phyloP scores from a whole-genome alignment of 2,329 filamentous ascomycete genomes.

The Diaporthe sp. region DNA sequence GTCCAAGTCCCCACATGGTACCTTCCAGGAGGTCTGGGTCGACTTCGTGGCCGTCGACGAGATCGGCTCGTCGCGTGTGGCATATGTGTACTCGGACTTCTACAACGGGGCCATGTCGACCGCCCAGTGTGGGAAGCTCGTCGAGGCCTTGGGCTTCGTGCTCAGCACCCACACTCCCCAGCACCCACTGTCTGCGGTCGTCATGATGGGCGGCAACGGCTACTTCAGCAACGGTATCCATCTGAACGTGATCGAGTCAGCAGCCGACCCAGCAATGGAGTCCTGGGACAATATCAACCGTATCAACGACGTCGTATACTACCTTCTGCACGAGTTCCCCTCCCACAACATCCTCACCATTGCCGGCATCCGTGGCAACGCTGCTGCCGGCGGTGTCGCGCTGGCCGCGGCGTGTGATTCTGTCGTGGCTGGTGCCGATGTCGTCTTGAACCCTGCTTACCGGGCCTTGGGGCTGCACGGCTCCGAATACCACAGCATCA shows the following conservation, averaged over 20 bases:
- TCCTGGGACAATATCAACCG: conserved; percentile 57
- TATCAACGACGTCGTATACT: conserved; percentile 53
- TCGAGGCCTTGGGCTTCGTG: conserved; percentile 49
- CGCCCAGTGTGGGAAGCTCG: conserved; percentile 48
- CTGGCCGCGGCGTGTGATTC: conserved; percentile 50
- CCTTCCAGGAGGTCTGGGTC: conserved; percentile 53
- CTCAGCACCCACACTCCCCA: conserved; percentile 42
- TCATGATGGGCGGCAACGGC: conserved; percentile 51
- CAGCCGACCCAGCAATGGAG: conserved; percentile 48
- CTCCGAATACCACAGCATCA: conserved; percentile 54
- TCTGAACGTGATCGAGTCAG: conserved; percentile 55
- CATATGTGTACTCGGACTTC: conserved; percentile 54
- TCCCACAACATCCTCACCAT: conserved; percentile 48
- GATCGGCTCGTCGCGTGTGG: conserved; percentile 40
- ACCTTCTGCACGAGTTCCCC: conserved; percentile 50
- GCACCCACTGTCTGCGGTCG: conserved; percentile 46
- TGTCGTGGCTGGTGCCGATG: conserved; percentile 49
- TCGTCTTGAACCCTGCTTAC: conserved; percentile 55
- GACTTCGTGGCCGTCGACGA: conserved; percentile 45
- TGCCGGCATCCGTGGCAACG: conserved; percentile 52
- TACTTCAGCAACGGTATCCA: conserved; percentile 57
- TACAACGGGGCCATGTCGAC: conserved; percentile 57
- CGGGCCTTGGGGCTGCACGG: conserved; percentile 49
- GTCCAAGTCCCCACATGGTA: conserved; percentile 41
- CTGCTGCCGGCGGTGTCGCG: conserved; percentile 54